A percentile compares a stretch with the other conserved stretches of the same genome.
These are phyloP conservation scores for Lindgomyces ingoldianus DNA, from an alignment of 495 filamentous ascomycete genomes.

Conservation along the genomic window DNA sequence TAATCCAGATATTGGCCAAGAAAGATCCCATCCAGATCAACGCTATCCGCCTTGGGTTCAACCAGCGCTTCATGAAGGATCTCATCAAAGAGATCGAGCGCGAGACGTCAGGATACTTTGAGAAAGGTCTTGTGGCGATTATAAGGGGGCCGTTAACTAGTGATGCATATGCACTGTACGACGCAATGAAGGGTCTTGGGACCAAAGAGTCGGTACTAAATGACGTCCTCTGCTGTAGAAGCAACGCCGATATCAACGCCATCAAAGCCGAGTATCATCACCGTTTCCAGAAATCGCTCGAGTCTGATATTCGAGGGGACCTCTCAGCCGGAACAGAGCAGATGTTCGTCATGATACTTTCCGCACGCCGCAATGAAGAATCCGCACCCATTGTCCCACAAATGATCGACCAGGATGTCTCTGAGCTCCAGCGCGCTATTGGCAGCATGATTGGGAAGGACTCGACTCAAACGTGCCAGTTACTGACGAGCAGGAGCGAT, in stretches of 20 bases:
- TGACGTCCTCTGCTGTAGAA: conserved; percentile 78
- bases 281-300: conserved; percentile 55
- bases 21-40: conserved; percentile 74
- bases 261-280: conserved; percentile 77
- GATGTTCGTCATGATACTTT: conserved; percentile 76
- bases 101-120: conserved; percentile 74
- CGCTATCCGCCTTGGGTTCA: conserved; percentile 66
- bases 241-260: conserved; percentile 78
- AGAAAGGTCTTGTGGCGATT: conserved; percentile 66
- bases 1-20: conserved; percentile 65
- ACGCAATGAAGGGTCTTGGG: conserved; percentile 73
- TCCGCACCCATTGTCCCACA: conserved; percentile 67
- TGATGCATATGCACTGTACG: conserved; percentile 64
- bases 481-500: conserved; percentile 72
- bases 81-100: conserved; percentile 72
- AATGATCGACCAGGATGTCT: conserved; percentile 69
- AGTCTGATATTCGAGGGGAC: conserved; percentile 70
- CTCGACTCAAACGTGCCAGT: conserved; percentile 70
- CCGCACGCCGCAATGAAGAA: conserved; percentile 72
- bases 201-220: conserved; percentile 85
- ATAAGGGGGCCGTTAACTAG: conserved; percentile 73
- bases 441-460: conserved; percentile 72
- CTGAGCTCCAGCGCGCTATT: conserved; percentile 70
- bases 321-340: conserved; percentile 80
- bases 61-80: conserved; percentile 59